These are phyloP conservation scores for Rosa multiflora DNA, from an alignment of 306 rosid species.

Conservation along the genomic window DNA sequence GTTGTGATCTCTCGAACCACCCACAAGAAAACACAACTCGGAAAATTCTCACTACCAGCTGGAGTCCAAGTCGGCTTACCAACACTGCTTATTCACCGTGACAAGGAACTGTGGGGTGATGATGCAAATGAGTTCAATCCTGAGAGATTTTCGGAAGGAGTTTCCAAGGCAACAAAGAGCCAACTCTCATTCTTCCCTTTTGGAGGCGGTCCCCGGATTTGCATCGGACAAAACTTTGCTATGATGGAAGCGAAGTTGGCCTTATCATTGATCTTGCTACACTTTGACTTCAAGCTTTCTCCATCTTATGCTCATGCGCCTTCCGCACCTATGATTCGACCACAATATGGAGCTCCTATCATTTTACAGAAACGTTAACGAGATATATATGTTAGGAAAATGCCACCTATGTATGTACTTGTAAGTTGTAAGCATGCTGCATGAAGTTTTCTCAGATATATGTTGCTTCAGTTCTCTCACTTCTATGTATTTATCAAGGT, in stretches of 20 bases:
- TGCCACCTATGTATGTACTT: neutral
- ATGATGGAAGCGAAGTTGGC: conserved; percentile 46
- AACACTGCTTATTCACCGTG: conserved; percentile 36
- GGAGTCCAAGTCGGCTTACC: conserved; percentile 40
- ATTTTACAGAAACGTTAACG: conserved; percentile 20
- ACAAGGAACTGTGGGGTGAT: conserved; percentile 52
- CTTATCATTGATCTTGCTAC: conserved; percentile 40
- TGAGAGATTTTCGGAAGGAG: conserved; percentile 52
- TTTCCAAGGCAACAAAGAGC: conserved; percentile 50
- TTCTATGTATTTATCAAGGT: too few species aligned
- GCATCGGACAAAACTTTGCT: conserved; percentile 58
- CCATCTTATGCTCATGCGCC: conserved; percentile 40
- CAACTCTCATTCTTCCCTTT: conserved; percentile 46
- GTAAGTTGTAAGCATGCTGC: neutral
- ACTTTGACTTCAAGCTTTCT: conserved; percentile 44
- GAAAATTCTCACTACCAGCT: conserved; percentile 18
- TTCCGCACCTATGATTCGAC: neutral
- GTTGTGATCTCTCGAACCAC: neutral
- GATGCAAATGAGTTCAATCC: conserved; percentile 60
- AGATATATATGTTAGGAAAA: neutral
- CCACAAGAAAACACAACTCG: conserved; percentile 18
- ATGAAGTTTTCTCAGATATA: neutral
- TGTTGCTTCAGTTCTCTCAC: too few species aligned
- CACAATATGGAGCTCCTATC: conserved; percentile 37
- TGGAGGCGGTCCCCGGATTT: conserved; percentile 62